Evolutionary conservation across 164 flowering plant species (phyloP).

Genomic region (Magnolia officinalis): DNA sequence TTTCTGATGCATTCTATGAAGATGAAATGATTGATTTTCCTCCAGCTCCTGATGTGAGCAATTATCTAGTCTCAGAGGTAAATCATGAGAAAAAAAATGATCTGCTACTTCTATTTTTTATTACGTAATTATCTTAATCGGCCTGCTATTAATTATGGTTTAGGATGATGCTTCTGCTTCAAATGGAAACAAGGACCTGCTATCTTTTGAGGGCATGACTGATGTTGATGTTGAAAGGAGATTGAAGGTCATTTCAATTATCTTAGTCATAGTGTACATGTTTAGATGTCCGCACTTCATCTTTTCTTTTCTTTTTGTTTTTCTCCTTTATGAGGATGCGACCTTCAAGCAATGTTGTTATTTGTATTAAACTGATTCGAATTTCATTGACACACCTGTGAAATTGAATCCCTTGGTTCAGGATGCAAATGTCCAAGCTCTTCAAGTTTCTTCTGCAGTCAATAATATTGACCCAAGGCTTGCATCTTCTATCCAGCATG

Average conservation of each 20-base stretch:
- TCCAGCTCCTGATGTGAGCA: constrained; percentile 93
- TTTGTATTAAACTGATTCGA: not conserved
- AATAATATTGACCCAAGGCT: constrained; percentile 52
- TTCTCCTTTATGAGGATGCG: not conserved
- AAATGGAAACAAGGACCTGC: constrained; percentile 67
- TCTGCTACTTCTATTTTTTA: not conserved
- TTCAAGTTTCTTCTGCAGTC: constrained; percentile 43
- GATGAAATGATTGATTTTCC: constrained; percentile 58
- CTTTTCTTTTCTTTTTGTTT: not conserved
- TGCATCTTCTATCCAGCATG: constrained; percentile 41
- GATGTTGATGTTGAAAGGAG: constrained; percentile 85
- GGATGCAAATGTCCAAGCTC: constrained; percentile 44
- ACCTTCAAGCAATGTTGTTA: not conserved
- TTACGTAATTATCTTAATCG: not conserved
- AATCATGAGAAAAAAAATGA: not conserved
- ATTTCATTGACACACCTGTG: constrained; percentile 6
- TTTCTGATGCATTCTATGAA: constrained; percentile 68
- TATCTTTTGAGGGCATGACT: constrained; percentile 77
- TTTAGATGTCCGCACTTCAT: not conserved
- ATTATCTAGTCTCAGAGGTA: constrained; percentile 86
- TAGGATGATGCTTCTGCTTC: constrained; percentile 75
- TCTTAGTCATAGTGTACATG: not conserved
- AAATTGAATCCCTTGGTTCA: constrained; percentile 24
- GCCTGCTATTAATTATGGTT: constrained; percentile 6
- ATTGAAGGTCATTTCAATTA: constrained; percentile 52